Base-by-base conservation (phyloP, 2,329 filamentous ascomycete species). In the Xylogone sp. region DNA sequence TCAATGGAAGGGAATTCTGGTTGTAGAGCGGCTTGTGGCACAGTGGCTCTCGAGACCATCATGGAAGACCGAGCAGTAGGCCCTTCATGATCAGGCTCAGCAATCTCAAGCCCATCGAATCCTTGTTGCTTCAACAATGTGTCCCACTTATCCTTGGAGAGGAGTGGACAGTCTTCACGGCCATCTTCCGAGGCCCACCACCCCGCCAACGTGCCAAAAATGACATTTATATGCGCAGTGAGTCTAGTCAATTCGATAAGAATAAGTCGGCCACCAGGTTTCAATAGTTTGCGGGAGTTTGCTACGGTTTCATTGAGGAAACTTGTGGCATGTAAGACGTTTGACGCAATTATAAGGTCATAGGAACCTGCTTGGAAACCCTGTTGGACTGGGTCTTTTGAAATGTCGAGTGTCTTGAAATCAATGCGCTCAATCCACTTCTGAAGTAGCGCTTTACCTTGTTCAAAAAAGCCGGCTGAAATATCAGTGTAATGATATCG, bases 291-390 rank as follows among this genome's bases (percentile, higher is more conserved):
- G 1, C 71, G 64, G 0, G 68, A 56, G 43, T 73, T 66, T 2
- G 29, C 13, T 21, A 63, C 53, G 39, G 56, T 64, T 47, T 58
- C 43, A 46, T 42, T 52, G 55, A 66, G 22, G 51, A 34, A 22
- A 1, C n/a, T 10, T 1, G 70, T 73, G 1, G 69, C 68, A 47
- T 73, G 68, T 1, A 76, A 56, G 6, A 69, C 65, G 34, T 66
- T 63, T 12, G 64, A 61, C 1, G 69, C 70, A 18, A 73, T 54
- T 19, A 74, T 49, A 3, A 74, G 10, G 42, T 74, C 71, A 51
- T 68, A 72, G 0, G 56, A 52, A 1, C 43, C 51, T 0, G 52
- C 55, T 0, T 53, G 21, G 43, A 67, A 71, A 0, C 65, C 69
- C 42, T 73, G 69, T 1, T 52, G 39, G 0, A 39, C 34, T 1